Evolutionary conservation across 2,329 filamentous ascomycete species (phyloP).

Genomic region (Tolypocladium ovalisporum): DNA sequence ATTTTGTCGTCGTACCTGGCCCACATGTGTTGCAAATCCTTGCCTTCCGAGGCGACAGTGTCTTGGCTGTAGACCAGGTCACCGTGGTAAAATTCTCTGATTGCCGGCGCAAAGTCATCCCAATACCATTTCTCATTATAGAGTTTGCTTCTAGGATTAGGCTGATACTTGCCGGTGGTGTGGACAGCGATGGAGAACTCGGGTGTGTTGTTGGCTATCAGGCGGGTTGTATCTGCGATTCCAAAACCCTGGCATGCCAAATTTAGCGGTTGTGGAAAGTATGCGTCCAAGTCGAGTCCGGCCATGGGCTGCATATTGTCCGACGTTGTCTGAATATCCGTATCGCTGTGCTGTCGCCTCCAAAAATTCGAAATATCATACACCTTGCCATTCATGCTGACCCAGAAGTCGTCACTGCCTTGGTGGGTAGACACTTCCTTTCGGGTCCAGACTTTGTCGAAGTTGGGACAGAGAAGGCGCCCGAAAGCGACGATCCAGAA

Average conservation of each 20-base stretch:
- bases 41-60: slow-evolving; percentile 53
- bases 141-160: slow-evolving; percentile 46
- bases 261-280: slow-evolving; percentile 71
- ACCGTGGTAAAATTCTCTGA: slow-evolving; percentile 80
- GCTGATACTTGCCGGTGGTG: slow-evolving; percentile 52
- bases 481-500: slow-evolving; percentile 93
- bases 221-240: slow-evolving; percentile 38
- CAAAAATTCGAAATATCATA: slow-evolving; percentile 91
- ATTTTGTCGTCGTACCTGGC: slow-evolving; percentile 64
- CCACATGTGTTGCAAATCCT: slow-evolving; percentile 62
- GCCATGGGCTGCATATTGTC: slow-evolving; percentile 66
- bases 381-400: slow-evolving; percentile 76
- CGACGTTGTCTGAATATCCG: slow-evolving; percentile 43
- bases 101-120: slow-evolving; percentile 60
- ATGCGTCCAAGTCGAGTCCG: slow-evolving; percentile 70
- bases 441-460: slow-evolving; percentile 75
- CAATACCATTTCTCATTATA: slow-evolving; percentile 66
- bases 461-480: slow-evolving; percentile 77
- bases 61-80: slow-evolving; percentile 61
- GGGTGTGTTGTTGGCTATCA: slow-evolving; percentile 56
- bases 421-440: slow-evolving; percentile 61
- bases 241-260: slow-evolving; percentile 67
- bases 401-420: slow-evolving; percentile 69
- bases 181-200: slow-evolving; percentile 50
- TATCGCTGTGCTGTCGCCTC: slow-evolving; percentile 74